Base-by-base conservation (phyloP, 345 rosid genomes). In the Excoecaria agallocha region DNA sequence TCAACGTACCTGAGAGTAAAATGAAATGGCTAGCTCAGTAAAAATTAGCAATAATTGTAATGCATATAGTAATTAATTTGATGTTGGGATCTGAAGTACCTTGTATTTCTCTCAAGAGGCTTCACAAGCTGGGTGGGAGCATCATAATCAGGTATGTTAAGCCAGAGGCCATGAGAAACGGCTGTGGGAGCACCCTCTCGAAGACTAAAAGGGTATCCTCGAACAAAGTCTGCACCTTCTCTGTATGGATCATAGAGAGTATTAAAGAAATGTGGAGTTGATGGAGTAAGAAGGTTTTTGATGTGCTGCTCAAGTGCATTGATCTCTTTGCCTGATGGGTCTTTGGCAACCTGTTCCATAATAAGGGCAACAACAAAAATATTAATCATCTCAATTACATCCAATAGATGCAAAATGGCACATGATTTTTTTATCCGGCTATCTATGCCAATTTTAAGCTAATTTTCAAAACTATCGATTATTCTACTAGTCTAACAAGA, bases 111-210 rank as follows among this genome's bases (percentile, higher is more conserved):
- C 83, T 74, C 88, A 59, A 8, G 76, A 37, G 88, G 90, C 84
- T 87, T 87, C 65, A 83, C 88, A 41, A 87, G 88, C 82, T 83
- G 88, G 35, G 85, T 83, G 22, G 83, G 88, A 70, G 83, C 88
- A 73, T 87, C 88, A 49, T 83, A 85, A 72, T 87, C 87, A 60
- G 86, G 84, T 63, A 80, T 78, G 82, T 87, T 85, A 19, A 87
- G 84, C 90, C 88, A 87, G 19, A 87, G 85, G 43, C 90, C 88
- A 59, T 87, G 88, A 72, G 90, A 85, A 45, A 80, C 83, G 57
- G 82, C 88, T 12, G 84, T 85, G 22, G 71, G 19, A 50, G 66
- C 85, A 56, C 86, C 85, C 51, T 81, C 84, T 0, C 85, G 85
- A 51, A 83, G 77, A 37, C 85, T 85, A 69, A 85, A 85, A 73